Base-by-base conservation (phyloP, 441 rosid species). In the Cnidoscolus chayamansa region DNA sequence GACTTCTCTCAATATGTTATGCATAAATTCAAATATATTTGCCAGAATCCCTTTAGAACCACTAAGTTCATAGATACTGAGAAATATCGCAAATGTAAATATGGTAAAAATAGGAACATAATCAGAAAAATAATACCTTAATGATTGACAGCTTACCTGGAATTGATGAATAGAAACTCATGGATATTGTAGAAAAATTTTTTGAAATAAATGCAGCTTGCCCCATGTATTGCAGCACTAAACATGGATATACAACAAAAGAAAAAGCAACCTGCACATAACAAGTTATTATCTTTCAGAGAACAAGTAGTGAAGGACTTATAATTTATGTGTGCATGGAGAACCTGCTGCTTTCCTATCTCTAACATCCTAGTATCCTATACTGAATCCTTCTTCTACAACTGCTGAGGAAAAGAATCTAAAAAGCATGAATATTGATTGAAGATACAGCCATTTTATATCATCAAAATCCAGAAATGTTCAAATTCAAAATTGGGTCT, bases 211-310 rank as follows among this genome's bases (percentile, higher is more conserved):
- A 94, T 45, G 98, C 97, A 59, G 98, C 94, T 81, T 92, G 97
- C 47, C 97, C 98, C 97, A 94, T 87, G 86, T 94, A 94, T 72
- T 94, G 98, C 78, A 94, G 94, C 81, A 94, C 91, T 63, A 94
- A 84, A 81, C 96, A 92, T 16, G 98, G 98, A 79, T 90, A 94
- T 48, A 89, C 87, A 63, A 89, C 80, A 74, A 89, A 85, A 65
- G 82, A 71, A 79, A 90, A 92, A 25, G 97, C 93, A 76, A 89
- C 78, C 98, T 92, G 91, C 89, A 85, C 16, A 76, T 25, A 25
- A 25, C 25, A 25, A 25, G 25, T 25, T 25, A 25, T n/a, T 31
- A 55, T 73, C 15, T 51, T 25, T 13, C 30, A 65, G 17, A 19
- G 50, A 65, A 13, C 2, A 56, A 58, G 10, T 15, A 69, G 4